Base-by-base conservation (phyloP, 805 yeast species). In the Teunomyces funiuensis region DNA sequence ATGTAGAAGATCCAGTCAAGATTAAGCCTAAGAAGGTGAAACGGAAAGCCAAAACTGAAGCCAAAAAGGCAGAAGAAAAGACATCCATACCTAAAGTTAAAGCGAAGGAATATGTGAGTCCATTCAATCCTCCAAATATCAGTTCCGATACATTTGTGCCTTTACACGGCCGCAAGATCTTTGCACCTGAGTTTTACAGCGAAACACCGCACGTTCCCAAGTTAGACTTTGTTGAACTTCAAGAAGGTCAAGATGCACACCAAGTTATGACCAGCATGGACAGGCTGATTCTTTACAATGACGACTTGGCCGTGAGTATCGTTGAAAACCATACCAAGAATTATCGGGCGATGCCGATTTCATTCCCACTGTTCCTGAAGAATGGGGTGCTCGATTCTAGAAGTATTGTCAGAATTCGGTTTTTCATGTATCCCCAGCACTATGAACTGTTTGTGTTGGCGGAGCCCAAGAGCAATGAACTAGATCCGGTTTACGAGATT, bases 401-500 rank as follows among this genome's bases (percentile, higher is more conserved):
- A n/a, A 45, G 39, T 41, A n/a, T 37, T 17, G 46, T 70, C 2
- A 55, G 60, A 28, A 44, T 70, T 0, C 48, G 74, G 29, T 63
- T 61, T 45, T 51, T 70, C 9, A 50, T 58, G 26, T 52, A 65
- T 42, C 79, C 82, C 1, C 62, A 66, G 30, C 74, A 78, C 45
- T 58, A 57, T 23, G 87, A 82, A 50, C 64, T 66, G 29, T 81
- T 74, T 46, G 45, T 70, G 6, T 58, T 81, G 27, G 74, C 75
- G 3, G 59, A 63, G 11, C 78, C 83, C 5, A 78, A 76, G 45
- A 72, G 73, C 45, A 77, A 78, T 40, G 81, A 76, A 44, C 66
- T 80, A 29, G 81, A 82, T 52, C 87, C 89, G 4, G 63, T 81
- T 34, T 74, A 69, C 37, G 91, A 85, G 51, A 70, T 84, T 38